A percentile compares a stretch with the other conserved stretches of the same genome.
Evolutionary conservation across 176 grass and related monocot genomes (phyloP).

Genomic region (Zea mays): DNA sequence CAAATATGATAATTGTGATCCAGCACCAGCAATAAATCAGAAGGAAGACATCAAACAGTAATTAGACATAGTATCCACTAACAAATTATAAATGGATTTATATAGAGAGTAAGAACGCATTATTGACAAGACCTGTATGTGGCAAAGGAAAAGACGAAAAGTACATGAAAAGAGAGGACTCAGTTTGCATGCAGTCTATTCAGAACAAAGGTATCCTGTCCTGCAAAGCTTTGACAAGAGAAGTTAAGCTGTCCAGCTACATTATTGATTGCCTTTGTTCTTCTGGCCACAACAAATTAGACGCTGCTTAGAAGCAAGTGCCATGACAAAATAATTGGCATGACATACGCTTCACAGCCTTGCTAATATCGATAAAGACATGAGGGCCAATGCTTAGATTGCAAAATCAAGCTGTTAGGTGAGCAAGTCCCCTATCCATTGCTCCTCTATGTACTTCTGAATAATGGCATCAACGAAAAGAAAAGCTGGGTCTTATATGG

Average conservation of each 20-base stretch:
- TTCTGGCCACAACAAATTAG: background rate
- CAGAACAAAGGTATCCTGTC: conserved; percentile 5
- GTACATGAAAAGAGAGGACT: too few species aligned
- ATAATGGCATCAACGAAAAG: conserved; percentile 37
- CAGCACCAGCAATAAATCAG: background rate
- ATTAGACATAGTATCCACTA: too few species aligned
- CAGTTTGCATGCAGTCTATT: background rate
- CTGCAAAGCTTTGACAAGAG: conserved; percentile 9
- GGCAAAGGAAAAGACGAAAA: too few species aligned
- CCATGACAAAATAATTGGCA: background rate
- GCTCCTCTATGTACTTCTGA: conserved; percentile 4
- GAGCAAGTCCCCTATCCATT: conserved; percentile 24
- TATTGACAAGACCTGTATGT: too few species aligned
- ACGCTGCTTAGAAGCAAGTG: conserved; percentile 1
- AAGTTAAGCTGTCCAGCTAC: conserved; percentile 7
- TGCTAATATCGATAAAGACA: conserved; percentile 45
- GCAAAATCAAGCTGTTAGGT: conserved; percentile 51
- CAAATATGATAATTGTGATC: background rate
- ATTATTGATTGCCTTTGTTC: background rate
- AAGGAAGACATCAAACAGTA: background rate
- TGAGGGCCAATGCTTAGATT: conserved; percentile 12
- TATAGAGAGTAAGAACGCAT: too few species aligned
- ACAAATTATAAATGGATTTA: too few species aligned
- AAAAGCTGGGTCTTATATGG: background rate
- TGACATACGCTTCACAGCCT: conserved; percentile 16